Conservation (phyloP, 495 filamentous ascomycete genomes). For the Polyplosphaeria fusca region DNA sequence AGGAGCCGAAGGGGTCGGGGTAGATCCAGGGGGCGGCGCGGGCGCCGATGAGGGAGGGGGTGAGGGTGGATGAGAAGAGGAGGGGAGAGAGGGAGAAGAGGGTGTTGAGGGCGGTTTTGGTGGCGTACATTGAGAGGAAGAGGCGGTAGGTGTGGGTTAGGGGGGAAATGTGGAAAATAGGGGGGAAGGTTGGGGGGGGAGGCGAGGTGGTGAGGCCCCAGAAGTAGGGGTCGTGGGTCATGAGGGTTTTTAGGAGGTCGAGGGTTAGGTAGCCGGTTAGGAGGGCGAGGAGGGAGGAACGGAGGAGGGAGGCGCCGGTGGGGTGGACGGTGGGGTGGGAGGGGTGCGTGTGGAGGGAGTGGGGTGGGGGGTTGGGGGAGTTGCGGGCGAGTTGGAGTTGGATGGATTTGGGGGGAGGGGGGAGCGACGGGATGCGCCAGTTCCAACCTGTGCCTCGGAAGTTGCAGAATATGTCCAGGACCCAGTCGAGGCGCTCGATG, state of each 20-base stretch:
- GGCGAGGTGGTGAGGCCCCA: conserved; percentile 46
- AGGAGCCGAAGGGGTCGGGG: conserved; percentile 59
- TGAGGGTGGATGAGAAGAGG: conserved; percentile 55
- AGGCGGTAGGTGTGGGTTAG: conserved; percentile 51
- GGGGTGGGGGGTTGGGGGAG: conserved; percentile 23
- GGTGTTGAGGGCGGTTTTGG: conserved; percentile 54
- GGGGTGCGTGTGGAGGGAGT: conserved; percentile 21
- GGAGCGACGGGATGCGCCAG: conserved; percentile 60
- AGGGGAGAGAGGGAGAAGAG: conserved; percentile 56
- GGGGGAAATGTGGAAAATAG: conserved; percentile 40
- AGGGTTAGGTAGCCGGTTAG: conserved; percentile 58
- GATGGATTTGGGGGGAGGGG: conserved; percentile 54
- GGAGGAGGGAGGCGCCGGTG: conserved; percentile 48
- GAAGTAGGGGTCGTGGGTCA: conserved; percentile 77
- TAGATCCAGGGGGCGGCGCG: conserved; percentile 51
- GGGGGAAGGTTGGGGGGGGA: conserved; percentile 47
- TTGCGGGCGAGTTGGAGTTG: conserved; percentile 43
- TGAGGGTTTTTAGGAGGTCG: conserved; percentile 62
- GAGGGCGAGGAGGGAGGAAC: conserved; percentile 47
- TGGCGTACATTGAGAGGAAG: conserved; percentile 47
- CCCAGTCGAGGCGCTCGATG: conserved; percentile 66
- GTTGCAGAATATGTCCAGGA: conserved; percentile 62
- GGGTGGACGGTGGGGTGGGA: conserved; percentile 35
- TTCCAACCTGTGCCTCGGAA: conserved; percentile 79
- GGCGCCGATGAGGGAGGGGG: conserved; percentile 40